A percentile compares a stretch with the other conserved stretches of the same genome.
Conservation (phyloP, 2,329 filamentous ascomycete species). For the Aciculosporium take region DNA sequence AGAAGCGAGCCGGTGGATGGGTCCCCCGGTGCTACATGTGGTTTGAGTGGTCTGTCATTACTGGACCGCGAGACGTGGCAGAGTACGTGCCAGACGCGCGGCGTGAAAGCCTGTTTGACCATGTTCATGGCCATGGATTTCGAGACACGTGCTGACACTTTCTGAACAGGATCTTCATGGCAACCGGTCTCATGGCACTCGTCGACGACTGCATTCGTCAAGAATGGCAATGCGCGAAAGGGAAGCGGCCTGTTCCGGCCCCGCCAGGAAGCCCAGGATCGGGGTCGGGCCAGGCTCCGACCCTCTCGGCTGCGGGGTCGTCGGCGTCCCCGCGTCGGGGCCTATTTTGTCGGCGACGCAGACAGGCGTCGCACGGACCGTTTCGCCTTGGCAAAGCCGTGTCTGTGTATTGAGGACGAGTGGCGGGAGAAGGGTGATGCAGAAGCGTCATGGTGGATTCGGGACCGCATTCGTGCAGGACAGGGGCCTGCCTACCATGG, state of each 20-base stretch:
- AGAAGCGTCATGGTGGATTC: no score
- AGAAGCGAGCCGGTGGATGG: slow-evolving; percentile 73
- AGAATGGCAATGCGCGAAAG: slow-evolving; percentile 40
- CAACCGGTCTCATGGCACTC: slow-evolving; percentile 77
- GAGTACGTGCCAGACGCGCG: no score
- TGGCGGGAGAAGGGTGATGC: neutral
- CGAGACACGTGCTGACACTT: no score
- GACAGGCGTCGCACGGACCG: slow-evolving; percentile 20
- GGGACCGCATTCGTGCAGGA: no score
- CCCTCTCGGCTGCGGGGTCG: neutral
- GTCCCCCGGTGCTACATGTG: slow-evolving; percentile 82
- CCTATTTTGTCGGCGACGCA: slow-evolving; percentile 5
- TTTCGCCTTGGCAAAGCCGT: slow-evolving; percentile 23
- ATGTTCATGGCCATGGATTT: no score
- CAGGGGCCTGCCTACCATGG: no score
- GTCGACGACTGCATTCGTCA: slow-evolving; percentile 85
- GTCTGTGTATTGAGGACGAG: slow-evolving; percentile 19
- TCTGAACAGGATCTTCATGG: slow-evolving; percentile 62
- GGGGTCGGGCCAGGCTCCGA: neutral
- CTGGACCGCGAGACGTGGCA: slow-evolving; percentile 62
- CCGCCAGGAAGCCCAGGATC: no score
- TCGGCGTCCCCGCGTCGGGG: slow-evolving; percentile 1
- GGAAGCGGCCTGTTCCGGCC: neutral
- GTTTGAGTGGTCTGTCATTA: slow-evolving; percentile 62
- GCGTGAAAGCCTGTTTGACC: no score